phyloP scores from a whole-genome alignment of 1,284 basidiomycete species.

The Fomitopsis pinicola region DNA sequence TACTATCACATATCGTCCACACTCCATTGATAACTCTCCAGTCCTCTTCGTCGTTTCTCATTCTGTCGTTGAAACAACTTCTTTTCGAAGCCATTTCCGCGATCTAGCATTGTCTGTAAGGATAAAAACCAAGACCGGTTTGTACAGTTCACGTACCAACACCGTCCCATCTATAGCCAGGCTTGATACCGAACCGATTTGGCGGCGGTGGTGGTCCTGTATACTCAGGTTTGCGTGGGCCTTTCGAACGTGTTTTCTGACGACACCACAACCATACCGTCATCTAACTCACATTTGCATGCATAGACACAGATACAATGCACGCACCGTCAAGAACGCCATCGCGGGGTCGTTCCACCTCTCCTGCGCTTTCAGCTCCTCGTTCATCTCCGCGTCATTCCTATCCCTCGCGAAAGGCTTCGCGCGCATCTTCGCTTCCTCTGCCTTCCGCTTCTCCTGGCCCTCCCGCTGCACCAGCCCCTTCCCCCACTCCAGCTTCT shows the following conservation, averaged over 20 bases:
- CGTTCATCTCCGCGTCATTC: constrained; percentile 85
- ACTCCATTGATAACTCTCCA: constrained; percentile 79
- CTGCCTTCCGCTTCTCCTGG: constrained; percentile 54
- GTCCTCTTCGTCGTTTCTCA: constrained; percentile 59
- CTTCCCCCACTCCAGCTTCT: constrained; percentile 97
- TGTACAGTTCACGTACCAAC: constrained; percentile 60
- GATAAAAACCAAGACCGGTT: not conserved
- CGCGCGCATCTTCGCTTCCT: constrained; percentile 64
- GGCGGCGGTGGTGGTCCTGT: constrained; percentile 85
- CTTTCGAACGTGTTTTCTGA: constrained; percentile 72
- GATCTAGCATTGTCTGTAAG: constrained; percentile 46
- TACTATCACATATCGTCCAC: constrained; percentile 80
- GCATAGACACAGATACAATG: constrained; percentile 3
- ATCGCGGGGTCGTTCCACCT: constrained; percentile 96
- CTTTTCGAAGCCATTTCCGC: constrained; percentile 94
- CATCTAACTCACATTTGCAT: not conserved
- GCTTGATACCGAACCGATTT: constrained; percentile 92
- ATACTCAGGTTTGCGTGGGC: constrained; percentile 81
- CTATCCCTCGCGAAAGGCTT: constrained; percentile 73
- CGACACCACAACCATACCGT: not conserved
- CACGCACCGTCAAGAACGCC: constrained; percentile 82
- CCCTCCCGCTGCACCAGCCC: constrained; percentile 87
- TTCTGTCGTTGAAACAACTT: constrained; percentile 84
- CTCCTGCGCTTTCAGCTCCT: constrained; percentile 72
- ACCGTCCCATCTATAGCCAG: constrained; percentile 96